phyloP scores from a whole-genome alignment of 306 rosid species.

The Cyamopsis tetragonoloba region DNA sequence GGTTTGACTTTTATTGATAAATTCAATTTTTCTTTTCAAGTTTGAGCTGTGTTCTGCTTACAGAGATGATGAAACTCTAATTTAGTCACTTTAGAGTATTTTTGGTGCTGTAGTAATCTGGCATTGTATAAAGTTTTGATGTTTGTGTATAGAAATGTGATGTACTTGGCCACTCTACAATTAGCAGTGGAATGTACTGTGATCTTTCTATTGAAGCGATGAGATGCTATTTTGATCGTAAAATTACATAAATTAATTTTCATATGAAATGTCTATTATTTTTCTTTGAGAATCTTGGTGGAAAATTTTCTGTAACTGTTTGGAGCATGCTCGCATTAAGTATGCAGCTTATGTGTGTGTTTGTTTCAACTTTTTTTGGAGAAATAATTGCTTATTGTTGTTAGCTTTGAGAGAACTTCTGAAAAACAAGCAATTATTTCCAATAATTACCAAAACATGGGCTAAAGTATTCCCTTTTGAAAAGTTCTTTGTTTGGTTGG shows the following conservation, averaged over 20 bases:
- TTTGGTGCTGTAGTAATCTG: background rate
- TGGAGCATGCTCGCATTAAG: background rate
- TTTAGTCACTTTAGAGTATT: background rate
- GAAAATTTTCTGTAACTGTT: background rate
- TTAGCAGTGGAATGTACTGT: background rate
- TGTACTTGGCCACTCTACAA: background rate
- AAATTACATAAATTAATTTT: background rate
- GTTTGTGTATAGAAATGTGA: background rate
- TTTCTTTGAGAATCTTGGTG: background rate
- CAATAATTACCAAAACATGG: too few species aligned
- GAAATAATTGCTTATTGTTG: too few species aligned
- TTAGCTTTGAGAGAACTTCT: too few species aligned
- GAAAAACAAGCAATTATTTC: too few species aligned
- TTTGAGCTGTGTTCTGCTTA: slow-evolving; percentile 19
- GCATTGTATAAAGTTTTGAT: too few species aligned
- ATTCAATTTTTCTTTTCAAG: background rate
- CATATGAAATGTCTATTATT: background rate
- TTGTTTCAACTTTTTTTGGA: too few species aligned
- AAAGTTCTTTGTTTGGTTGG: background rate
- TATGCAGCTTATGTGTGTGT: background rate
- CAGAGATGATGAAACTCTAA: background rate
- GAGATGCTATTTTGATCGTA: background rate
- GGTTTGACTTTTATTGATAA: slow-evolving; percentile 43
- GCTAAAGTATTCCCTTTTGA: too few species aligned
- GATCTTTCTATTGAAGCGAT: background rate